Conservation (phyloP, 768 basidiomycete genomes). For the Termitomyces sp. region DNA sequence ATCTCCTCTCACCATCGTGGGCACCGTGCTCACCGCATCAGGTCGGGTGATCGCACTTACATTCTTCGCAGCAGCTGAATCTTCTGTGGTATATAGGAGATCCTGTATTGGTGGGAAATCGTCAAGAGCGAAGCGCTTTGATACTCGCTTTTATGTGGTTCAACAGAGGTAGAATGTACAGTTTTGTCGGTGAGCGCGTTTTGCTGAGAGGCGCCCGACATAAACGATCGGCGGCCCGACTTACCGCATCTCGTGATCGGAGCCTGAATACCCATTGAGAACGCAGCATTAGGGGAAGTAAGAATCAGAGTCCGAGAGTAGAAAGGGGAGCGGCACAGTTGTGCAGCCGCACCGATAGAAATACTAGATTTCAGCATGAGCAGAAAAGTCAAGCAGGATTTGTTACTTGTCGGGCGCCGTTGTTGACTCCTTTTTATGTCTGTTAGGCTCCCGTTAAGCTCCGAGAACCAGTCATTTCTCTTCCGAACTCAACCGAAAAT, state of each 20-base stretch:
- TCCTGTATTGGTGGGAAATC: not conserved
- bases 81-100: slow-evolving; percentile 3
- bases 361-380: slow-evolving; percentile 12
- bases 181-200: slow-evolving; percentile 15
- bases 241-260: not conserved
- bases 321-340: slow-evolving; percentile 7
- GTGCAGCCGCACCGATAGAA: slow-evolving; percentile 5
- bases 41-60: slow-evolving; percentile 29
- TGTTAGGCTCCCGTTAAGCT: slow-evolving; percentile 8
- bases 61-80: slow-evolving; percentile 12
- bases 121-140: not conserved
- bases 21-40: slow-evolving; percentile 49
- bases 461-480: slow-evolving; percentile 5
- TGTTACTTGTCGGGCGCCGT: not conserved
- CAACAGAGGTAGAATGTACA: slow-evolving; percentile 14
- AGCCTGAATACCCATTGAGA: not conserved
- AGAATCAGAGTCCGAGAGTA: slow-evolving; percentile 7
- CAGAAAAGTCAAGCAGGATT: not conserved
- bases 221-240: slow-evolving; percentile 13
- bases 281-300: not conserved
- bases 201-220: slow-evolving; percentile 6
- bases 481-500: slow-evolving; percentile 12
- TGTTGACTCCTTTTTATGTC: slow-evolving; percentile 12
- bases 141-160: slow-evolving; percentile 17
- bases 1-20: slow-evolving; percentile 57